Evolutionary conservation across 176 grass and related monocot species (phyloP), one percentile per base, ranked within the genome.

Genomic region (Ensete glaucum): DNA sequence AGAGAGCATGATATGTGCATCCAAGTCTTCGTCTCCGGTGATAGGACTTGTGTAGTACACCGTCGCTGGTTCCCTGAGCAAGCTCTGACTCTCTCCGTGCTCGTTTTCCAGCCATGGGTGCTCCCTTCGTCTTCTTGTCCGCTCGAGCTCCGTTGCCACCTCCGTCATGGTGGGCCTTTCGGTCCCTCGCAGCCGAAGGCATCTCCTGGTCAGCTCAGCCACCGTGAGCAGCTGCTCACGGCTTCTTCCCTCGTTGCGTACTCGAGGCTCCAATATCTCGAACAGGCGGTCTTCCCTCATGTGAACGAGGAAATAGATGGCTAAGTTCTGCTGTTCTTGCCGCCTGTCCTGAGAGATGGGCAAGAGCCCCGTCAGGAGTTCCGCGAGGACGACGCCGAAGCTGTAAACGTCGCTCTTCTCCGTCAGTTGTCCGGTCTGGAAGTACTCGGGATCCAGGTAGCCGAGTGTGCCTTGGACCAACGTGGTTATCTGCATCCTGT

Each of bases 101-200:
- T 43, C 34, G 3, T 43, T 43, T 43, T 43, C 34, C 34, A 43
- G 34, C 68, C 68, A 71, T 52, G 34, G 68, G 34, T 71, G 68
- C 8, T 20, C 29, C 16, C 0, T 71, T 14, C 16, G 19, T 2
- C 19, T 71, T 19, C 8, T 20, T 1, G 50, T 1, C 3, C 2
- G 19, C 15, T 71, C 16, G 7, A 71, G 19, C 43, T 50, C 49
- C 43, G 19, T 48, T 2, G 48, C 26, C 26, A 71, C 43, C n/a
- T 71, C 43, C 27, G 50, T 71, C 68, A 52, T 71, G 43, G 68
- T 50, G 10, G 68, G 68, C 68, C 68, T 51, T 20, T 50, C 68
- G 10, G 52, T 34, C 14, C 68, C 68, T 0, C 15, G 7, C 16
- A 71, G 9, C 12, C 14, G 9, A 0, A 71, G 50, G 13, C 68